Evolutionary conservation across 148 eudicot species (phyloP), one percentile per base, ranked within the genome.

Genomic region (Silene conica): DNA sequence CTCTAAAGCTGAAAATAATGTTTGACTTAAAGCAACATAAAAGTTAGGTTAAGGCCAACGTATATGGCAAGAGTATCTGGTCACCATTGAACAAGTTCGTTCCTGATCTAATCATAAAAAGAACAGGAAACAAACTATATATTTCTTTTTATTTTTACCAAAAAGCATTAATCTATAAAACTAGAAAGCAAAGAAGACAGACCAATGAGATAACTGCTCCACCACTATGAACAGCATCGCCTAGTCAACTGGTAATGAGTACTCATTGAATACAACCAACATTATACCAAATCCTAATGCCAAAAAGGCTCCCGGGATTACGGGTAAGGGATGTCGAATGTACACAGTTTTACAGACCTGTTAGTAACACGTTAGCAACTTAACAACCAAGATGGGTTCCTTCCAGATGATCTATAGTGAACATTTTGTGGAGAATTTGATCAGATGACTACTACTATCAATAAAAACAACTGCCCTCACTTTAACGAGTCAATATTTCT

Each of bases 161-260:
- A 2, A 34, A 64, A 64, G 8, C 18, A 64, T 4, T 16, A 34
- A 64, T 15, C 70, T 38, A 66, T 9, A 34, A 5, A 21, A 45
- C 54, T n/a, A n/a, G 15, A 6, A 19, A 11, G 31, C 56, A 20
- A 11, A 68, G 7, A 45, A 22, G 28, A 68, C 26, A 67, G 8
- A 43, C 55, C 22, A 67, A 68, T 46, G 57, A 68, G 71, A 68
- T 23, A 20, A 38, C 14, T 68, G 34, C 57, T 45, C 57, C 71
- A 45, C 71, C 71, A 67, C 31, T 67, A 67, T 55, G 2, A 10
- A 65, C 41, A 34, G 22, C 28, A 67, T 38, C 16, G 14, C 22
- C 64, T 55, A 61, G 46, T 67, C 77, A 67, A 21, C 50, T 73
- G 45, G 59, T 63, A 63, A 63, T 34, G 43, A 48, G 61, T 50